Evolutionary conservation across 805 yeast species (phyloP), one percentile per base, ranked within the genome.

Genomic region (Candida vartiovaarae): DNA sequence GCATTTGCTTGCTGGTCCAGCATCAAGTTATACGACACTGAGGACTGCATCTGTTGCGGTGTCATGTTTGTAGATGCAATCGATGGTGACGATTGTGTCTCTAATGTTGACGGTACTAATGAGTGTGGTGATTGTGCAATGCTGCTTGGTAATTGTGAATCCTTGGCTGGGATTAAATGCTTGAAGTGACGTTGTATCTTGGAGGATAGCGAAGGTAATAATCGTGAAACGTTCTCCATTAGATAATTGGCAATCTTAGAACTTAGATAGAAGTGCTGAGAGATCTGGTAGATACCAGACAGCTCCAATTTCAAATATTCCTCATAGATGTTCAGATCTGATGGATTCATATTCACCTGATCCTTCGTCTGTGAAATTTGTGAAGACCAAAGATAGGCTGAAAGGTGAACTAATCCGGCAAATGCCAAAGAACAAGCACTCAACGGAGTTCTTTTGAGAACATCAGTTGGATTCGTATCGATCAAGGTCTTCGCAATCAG

Each of bases 371-470:
- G 52, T 24, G 48, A 47, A 35, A 67, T 61, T 9, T 72, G 67
- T 25, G 74, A 73, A 4, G 71, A 67, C 80, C 80, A 75, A 3
- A 75, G 61, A 49, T 71, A 75, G 0, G 79, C 75, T 43, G 77
- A 74, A 9, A 74, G 52, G 56, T 75, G 79, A 11, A 75, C 76
- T 34, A 75, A 55, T 6, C 74, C 67, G 0, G 78, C 71, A 54
- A 75, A 72, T 4, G 80, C 80, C 39, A 75, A 57, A 0, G 78
- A 71, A 50, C 80, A 75, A 0, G 78, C 78, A 54, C 65, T 66
- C 42, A 75, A 60, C 4, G 80, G 80, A 0, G 79, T 74, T 52
- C 80, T 60, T 33, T 66, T 63, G 8, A 63, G 42, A 1, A 75
- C 65, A 35, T 65, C 59, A 1, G 71, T 57, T 0, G 78, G 70